Percentiles rank a stretch among this genome's conserved stretches.
Evolutionary conservation across 2,329 filamentous ascomycete species (phyloP).

Genomic region (Verticillium zaregamsianum): DNA sequence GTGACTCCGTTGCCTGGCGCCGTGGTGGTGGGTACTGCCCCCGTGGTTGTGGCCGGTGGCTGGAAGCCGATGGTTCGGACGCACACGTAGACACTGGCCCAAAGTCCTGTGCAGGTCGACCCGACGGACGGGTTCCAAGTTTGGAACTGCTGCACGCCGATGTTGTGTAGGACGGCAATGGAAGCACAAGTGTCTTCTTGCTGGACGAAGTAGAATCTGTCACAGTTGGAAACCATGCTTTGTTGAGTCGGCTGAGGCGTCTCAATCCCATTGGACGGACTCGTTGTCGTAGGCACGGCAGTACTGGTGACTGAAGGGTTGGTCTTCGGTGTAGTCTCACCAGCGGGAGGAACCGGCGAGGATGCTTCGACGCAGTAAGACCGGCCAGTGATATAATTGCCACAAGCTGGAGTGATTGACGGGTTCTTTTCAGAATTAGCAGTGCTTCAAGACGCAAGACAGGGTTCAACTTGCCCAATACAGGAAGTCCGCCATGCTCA

Average conservation of each 20-base stretch:
- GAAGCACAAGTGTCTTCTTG: conserved; percentile 5
- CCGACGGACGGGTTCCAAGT: conserved; percentile 11
- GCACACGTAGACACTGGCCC: conserved; percentile 8
- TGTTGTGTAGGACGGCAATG: conserved; percentile 6
- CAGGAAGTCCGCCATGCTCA: too few relatives aligned
- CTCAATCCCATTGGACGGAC: too few relatives aligned
- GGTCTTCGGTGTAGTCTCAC: too few relatives aligned
- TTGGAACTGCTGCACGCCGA: conserved; percentile 17
- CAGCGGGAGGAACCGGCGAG: too few relatives aligned
- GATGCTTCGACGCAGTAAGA: too few relatives aligned
- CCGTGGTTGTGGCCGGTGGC: background rate
- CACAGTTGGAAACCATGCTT: conserved; percentile 15
- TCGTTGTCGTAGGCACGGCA: too few relatives aligned
- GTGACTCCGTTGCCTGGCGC: conserved; percentile 1
- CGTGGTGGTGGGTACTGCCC: background rate
- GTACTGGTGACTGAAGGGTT: too few relatives aligned
- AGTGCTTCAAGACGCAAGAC: too few relatives aligned
- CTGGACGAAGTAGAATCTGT: conserved; percentile 8
- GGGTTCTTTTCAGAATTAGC: too few relatives aligned
- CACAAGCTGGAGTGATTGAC: too few relatives aligned
- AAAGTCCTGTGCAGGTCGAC: conserved; percentile 9
- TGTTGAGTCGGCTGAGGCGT: conserved; percentile 15
- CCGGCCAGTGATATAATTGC: too few relatives aligned
- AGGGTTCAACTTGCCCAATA: too few relatives aligned
- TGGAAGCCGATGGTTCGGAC: conserved; percentile 6